These are phyloP conservation scores for Cylindrotheca closterium DNA, from an alignment of 108 stramenopile species.

Conservation along the genomic window DNA sequence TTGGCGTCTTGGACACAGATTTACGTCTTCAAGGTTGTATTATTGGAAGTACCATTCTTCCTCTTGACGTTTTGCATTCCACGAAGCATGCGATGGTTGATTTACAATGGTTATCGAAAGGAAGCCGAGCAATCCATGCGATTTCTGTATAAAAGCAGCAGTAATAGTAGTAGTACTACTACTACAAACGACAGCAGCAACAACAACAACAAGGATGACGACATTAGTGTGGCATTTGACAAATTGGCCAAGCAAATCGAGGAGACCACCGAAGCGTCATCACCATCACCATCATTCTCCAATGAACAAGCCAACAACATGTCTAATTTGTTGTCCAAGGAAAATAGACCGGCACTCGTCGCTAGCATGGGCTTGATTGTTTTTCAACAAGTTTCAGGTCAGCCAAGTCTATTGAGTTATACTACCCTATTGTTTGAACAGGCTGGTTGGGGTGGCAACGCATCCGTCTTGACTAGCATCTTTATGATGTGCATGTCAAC, in stretches of 20 bases:
- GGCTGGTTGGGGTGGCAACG: slow-evolving; percentile 53
- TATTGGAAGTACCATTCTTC: slow-evolving; percentile 32
- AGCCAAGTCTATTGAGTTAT: slow-evolving; percentile 76
- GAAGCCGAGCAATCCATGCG: slow-evolving; percentile 47
- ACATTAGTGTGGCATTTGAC: too few relatives aligned
- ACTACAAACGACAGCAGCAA: neutral
- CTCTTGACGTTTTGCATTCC: slow-evolving; percentile 43
- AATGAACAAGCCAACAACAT: neutral
- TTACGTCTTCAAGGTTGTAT: slow-evolving; percentile 32
- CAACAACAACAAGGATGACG: neutral
- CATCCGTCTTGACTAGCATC: slow-evolving; percentile 51
- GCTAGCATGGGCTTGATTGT: slow-evolving; percentile 56
- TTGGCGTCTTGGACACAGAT: neutral
- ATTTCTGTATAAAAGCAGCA: slow-evolving; percentile 39
- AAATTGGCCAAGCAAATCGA: too few relatives aligned
- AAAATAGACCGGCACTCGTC: slow-evolving; percentile 39
- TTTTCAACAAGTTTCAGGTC: slow-evolving; percentile 77
- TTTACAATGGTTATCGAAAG: slow-evolving; percentile 34
- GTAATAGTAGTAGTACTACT: neutral
- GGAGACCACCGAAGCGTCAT: neutral
- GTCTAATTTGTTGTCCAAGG: neutral
- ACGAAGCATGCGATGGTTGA: slow-evolving; percentile 44
- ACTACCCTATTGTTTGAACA: slow-evolving; percentile 62
- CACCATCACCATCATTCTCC: neutral
- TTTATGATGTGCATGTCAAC: slow-evolving; percentile 65